phyloP scores from a whole-genome alignment of 164 flowering plant genomes.

The Nymphaea thermarum region DNA sequence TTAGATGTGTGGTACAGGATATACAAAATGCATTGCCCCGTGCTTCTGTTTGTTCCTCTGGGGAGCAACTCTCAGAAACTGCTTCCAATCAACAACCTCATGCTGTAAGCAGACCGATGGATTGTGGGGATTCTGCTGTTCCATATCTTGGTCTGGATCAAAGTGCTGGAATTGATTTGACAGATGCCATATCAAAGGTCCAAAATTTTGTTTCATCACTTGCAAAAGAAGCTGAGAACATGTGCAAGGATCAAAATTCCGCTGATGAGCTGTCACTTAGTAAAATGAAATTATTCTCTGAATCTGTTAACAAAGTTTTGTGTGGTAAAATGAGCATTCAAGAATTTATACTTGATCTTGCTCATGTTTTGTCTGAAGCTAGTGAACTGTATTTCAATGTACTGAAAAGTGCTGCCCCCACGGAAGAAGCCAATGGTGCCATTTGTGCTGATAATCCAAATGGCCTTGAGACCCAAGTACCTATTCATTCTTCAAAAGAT shows the following conservation, averaged over 20 bases:
- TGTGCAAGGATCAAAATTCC: slow-evolving; percentile 20
- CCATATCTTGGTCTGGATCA: slow-evolving; percentile 6
- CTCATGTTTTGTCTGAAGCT: slow-evolving; percentile 47
- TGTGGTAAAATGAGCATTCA: slow-evolving; percentile 22
- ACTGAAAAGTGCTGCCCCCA: slow-evolving; percentile 36
- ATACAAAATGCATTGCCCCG: slow-evolving; percentile 23
- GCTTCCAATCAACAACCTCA: slow-evolving; percentile 19
- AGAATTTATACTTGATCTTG: slow-evolving; percentile 56
- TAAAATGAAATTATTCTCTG: slow-evolving; percentile 44
- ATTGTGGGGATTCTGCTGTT: slow-evolving; percentile 15
- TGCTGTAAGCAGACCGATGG: slow-evolving; percentile 20
- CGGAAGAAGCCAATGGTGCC: slow-evolving; percentile 41
- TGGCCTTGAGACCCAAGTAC: neutral
- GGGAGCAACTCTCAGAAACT: slow-evolving; percentile 12
- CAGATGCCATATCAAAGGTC: slow-evolving; percentile 48
- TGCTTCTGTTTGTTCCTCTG: slow-evolving; percentile 1
- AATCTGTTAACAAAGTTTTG: slow-evolving; percentile 30
- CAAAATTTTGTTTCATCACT: slow-evolving; percentile 52
- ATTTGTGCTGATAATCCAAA: slow-evolving; percentile 23
- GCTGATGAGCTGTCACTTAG: slow-evolving; percentile 27
- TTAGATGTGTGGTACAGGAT: slow-evolving; percentile 38
- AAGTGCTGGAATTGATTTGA: slow-evolving; percentile 22
- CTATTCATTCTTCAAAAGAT: neutral
- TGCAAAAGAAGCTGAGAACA: slow-evolving; percentile 51
- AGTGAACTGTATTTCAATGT: slow-evolving; percentile 41